phyloP scores from a whole-genome alignment of 2,329 filamentous ascomycete genomes.

The Botrytis aclada region DNA sequence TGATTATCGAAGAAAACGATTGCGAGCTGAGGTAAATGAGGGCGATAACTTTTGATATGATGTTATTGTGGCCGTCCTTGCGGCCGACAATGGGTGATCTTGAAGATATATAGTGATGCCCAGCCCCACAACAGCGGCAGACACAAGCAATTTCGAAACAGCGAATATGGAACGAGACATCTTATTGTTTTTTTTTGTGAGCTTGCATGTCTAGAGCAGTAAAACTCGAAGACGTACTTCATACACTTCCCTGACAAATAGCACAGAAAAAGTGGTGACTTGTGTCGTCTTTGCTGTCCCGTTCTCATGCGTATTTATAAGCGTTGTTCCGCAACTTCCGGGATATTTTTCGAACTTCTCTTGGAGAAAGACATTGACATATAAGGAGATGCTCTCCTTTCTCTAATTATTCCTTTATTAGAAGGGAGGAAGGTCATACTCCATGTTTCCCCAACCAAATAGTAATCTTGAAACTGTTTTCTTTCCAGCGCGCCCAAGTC shows the following conservation, averaged over 20 bases:
- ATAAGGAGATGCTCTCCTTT: neutral
- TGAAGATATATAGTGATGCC: neutral
- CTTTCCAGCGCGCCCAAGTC: neutral
- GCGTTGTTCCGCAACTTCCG: neutral
- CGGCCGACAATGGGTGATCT: neutral
- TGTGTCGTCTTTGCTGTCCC: neutral
- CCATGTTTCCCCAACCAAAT: no score
- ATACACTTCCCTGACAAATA: neutral
- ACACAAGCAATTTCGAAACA: neutral
- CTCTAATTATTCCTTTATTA: neutral
- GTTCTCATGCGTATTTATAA: neutral
- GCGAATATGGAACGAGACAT: neutral
- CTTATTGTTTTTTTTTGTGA: neutral
- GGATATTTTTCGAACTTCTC: neutral
- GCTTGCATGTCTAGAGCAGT: neutral
- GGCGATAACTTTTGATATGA: neutral
- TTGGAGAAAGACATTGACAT: neutral
- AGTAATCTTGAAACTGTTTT: neutral
- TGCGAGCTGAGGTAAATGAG: neutral
- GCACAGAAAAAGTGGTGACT: neutral
- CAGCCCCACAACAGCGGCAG: neutral
- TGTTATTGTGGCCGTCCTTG: neutral
- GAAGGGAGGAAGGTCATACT: neutral
- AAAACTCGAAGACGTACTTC: neutral
- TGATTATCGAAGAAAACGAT: neutral